Base-by-base conservation (phyloP, 2,329 filamentous ascomycete species). In the Ceratocystis variospora region DNA sequence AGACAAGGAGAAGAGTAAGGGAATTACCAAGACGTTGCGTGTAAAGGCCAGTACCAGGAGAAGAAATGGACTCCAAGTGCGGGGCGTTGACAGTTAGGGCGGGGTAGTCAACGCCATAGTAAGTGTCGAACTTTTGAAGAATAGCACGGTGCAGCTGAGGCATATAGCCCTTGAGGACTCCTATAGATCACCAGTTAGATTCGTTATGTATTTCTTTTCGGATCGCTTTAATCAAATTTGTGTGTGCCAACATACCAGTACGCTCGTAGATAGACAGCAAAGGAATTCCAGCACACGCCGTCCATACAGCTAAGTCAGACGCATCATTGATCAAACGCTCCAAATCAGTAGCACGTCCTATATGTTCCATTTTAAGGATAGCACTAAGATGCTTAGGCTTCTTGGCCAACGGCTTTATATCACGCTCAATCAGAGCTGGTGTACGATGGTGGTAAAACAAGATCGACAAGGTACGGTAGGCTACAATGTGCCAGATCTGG, bases 371-470 rank as follows among this genome's bases (percentile, higher is more conserved):
- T 67, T 87, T 87, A 67, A 99, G 77, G 65, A 97, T 87, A 10
- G 96, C 87, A 73, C 91, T 96, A 63, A 99, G 75, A 73, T 99
- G 94, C 70, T 88, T 83, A 1, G 94, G 94, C 68, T 95, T 76
- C 71, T 87, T 85, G 67, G 80, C 81, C 67, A 99, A 76, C 8
- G 82, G 81, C 74, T 85, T 85, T 31, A 97, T 87, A 77, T 99
- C 94, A 72, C 88, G 87, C 72, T 87, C 86, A 71, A 99, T 96
- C 73, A 96, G 85, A 73, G 96, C 90, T 6, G 94, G 94, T 0
- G 93, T 96, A 64, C 90, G 89, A 76, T 99, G 94, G 77, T 99
- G 95, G 78, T 99, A 94, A 75, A 93, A 92, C 65, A 96, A 80
- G 68, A 97, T 83, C 8, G 90, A 89, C 64, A 90, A 83, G 69